phyloP scores from a whole-genome alignment of 2,329 filamentous ascomycete genomes.

The Zarea fungicola region DNA sequence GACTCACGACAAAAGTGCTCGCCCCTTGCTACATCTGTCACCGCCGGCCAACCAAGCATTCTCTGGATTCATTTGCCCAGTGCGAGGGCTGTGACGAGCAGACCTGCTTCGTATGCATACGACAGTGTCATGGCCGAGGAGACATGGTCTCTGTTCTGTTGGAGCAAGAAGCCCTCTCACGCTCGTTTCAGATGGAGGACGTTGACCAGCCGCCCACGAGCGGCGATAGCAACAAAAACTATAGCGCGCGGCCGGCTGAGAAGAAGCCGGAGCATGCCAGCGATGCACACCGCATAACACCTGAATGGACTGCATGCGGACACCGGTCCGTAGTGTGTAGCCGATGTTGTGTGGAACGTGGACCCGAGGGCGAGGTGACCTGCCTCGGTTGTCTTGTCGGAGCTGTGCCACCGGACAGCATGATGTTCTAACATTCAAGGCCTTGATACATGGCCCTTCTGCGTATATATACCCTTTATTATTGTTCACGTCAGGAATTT shows the following conservation, averaged over 20 bases:
- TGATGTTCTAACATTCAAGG: background rate
- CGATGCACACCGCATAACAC: conserved; percentile 13
- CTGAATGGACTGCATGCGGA: conserved; percentile 36
- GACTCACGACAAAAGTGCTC: conserved; percentile 24
- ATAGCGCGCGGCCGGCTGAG: background rate
- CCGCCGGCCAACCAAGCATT: conserved; percentile 58
- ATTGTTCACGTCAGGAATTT: background rate
- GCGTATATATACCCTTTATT: no score
- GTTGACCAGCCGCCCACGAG: conserved; percentile 29
- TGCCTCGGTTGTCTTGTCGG: conserved; percentile 58
- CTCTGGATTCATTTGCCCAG: conserved; percentile 59
- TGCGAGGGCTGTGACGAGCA: conserved; percentile 58
- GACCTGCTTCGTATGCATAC: conserved; percentile 65
- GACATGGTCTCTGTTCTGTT: conserved; percentile 21
- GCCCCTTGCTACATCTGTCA: conserved; percentile 63
- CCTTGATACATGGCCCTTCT: no score
- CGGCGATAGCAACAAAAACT: conserved; percentile 7
- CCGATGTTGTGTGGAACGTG: conserved; percentile 62
- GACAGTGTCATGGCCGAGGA: conserved; percentile 52
- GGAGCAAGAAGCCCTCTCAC: conserved; percentile 33
- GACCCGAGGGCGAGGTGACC: conserved; percentile 58
- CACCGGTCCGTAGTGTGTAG: conserved; percentile 58
- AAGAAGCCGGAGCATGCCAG: conserved; percentile 10
- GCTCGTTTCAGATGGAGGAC: conserved; percentile 48
- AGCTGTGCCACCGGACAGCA: conserved; percentile 28